Evolutionary conservation across 257 asterid species (phyloP).

Genomic region (Voacanga thouarsii): DNA sequence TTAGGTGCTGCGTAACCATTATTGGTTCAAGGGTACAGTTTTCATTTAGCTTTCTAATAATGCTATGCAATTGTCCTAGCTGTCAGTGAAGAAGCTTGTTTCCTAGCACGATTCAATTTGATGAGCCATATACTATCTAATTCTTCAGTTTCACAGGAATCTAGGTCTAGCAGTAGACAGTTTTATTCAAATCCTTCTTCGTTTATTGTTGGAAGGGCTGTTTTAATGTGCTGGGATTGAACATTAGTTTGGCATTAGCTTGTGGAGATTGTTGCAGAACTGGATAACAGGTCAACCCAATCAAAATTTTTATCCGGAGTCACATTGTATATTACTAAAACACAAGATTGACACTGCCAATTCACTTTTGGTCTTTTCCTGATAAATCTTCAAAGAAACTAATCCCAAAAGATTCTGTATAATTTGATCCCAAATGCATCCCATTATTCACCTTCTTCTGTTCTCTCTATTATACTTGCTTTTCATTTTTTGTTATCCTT

Average conservation of each 20-base stretch:
- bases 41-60: background rate
- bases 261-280: background rate
- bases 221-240: background rate
- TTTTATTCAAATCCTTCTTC: background rate
- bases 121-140: background rate
- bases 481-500: background rate
- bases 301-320: background rate
- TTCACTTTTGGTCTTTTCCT: background rate
- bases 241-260: background rate
- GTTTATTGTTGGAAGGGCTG: background rate
- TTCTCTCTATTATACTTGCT: background rate
- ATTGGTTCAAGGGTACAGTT: background rate
- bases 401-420: background rate
- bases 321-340: background rate
- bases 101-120: background rate
- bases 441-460: background rate
- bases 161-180: background rate
- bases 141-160: background rate
- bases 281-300: background rate
- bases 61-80: background rate
- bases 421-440: background rate
- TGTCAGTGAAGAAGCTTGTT: background rate
- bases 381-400: background rate
- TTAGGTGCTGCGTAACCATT: background rate
- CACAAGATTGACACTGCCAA: background rate